These are phyloP conservation scores for Colletotrichum sansevieriae DNA, from an alignment of 2,329 filamentous ascomycete species.

Conservation along the genomic window DNA sequence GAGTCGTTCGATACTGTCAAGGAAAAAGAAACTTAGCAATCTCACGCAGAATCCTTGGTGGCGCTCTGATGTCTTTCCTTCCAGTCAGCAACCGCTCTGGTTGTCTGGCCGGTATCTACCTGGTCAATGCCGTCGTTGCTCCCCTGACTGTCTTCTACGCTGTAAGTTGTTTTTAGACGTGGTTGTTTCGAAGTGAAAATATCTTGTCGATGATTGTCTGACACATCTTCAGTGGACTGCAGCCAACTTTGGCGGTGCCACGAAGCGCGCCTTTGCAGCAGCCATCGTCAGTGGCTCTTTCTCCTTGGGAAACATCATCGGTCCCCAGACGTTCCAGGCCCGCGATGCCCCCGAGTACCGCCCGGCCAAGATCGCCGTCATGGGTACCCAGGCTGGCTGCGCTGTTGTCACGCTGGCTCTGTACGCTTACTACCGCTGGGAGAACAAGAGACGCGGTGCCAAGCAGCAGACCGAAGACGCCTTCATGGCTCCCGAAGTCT, in stretches of 20 bases:
- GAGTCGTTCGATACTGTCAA: neutral
- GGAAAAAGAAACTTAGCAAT: constrained; percentile 8
- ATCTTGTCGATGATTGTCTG: neutral
- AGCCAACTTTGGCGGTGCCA: constrained; percentile 65
- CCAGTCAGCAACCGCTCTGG: constrained; percentile 60
- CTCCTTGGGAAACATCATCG: constrained; percentile 68
- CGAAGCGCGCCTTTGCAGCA: constrained; percentile 65
- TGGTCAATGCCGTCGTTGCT: constrained; percentile 63
- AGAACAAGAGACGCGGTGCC: constrained; percentile 55
- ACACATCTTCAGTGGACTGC: constrained; percentile 56
- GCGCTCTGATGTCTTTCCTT: constrained; percentile 66
- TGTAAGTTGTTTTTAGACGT: constrained; percentile 46
- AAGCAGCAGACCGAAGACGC: constrained; percentile 54
- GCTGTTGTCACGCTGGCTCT: constrained; percentile 57
- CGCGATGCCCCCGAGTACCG: constrained; percentile 65
- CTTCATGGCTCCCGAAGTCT: constrained; percentile 58
- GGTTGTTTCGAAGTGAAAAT: neutral
- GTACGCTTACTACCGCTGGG: constrained; percentile 64
- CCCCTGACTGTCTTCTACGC: constrained; percentile 61
- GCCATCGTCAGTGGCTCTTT: constrained; percentile 64
- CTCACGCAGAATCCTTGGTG: constrained; percentile 57
- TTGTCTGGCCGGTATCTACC: constrained; percentile 62
- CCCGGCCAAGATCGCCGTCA: constrained; percentile 67
- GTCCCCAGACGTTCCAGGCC: constrained; percentile 67
- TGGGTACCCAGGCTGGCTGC: constrained; percentile 63